A percentile compares a stretch with the other conserved stretches of the same genome.
Evolutionary conservation across 2,329 filamentous ascomycete species (phyloP).

Genomic region (Salinomyces thailandicus): DNA sequence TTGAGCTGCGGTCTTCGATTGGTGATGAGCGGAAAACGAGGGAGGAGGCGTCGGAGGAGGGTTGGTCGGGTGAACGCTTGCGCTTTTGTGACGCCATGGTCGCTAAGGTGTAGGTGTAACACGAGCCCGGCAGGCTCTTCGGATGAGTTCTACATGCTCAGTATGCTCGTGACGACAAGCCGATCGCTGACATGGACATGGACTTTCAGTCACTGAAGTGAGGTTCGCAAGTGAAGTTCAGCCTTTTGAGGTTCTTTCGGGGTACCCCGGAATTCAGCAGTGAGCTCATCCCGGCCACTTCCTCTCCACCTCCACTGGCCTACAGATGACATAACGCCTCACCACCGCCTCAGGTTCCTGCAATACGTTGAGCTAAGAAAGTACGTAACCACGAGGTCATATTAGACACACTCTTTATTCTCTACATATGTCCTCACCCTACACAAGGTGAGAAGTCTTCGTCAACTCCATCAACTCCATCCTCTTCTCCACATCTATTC

Average conservation of each 20-base stretch:
- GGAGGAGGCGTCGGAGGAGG: conserved; percentile 5
- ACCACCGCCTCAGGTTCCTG: neutral
- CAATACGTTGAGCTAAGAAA: neutral
- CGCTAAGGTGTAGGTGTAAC: too few species aligned
- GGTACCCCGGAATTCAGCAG: too few species aligned
- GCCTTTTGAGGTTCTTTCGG: too few species aligned
- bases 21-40: conserved; percentile 36
- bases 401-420: too few species aligned
- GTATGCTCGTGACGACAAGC: neutral
- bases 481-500: neutral
- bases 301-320: neutral
- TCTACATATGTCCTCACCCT: neutral
- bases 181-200: neutral
- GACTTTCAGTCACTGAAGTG: neutral
- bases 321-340: neutral
- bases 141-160: too few species aligned
- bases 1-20: conserved; percentile 42
- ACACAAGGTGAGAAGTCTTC: neutral
- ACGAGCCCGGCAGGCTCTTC: too few species aligned
- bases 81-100: conserved; percentile 24
- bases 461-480: neutral
- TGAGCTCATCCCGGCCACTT: neutral
- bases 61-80: conserved; percentile 11
- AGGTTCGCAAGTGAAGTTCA: neutral
- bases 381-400: neutral